A percentile compares a stretch with the other conserved stretches of the same genome.
phyloP scores from a whole-genome alignment of 2,329 filamentous ascomycete species.

The Cryphonectria carpinicola region DNA sequence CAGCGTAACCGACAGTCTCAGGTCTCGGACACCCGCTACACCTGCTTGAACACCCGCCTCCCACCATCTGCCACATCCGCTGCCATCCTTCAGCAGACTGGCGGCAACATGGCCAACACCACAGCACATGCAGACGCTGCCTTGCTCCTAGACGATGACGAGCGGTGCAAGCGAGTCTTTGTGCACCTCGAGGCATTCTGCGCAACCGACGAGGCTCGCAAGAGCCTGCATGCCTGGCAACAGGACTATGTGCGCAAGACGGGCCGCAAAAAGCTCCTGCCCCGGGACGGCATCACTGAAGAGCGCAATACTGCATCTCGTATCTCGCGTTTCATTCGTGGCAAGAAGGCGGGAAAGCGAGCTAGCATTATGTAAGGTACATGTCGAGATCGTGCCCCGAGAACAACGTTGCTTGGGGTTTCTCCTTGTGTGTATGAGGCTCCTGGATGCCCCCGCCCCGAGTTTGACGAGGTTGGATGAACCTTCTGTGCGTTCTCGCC shows the following conservation, averaged over 20 bases:
- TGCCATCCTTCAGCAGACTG: constrained; percentile 32
- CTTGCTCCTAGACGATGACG: constrained; percentile 45
- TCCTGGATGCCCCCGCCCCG: too few relatives aligned
- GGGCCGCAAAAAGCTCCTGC: constrained; percentile 45
- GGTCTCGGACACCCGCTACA: constrained; percentile 21
- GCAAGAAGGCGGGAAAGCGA: constrained; percentile 26
- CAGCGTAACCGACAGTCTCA: constrained; percentile 16
- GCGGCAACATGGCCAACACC: constrained; percentile 23
- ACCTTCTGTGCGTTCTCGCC: constrained; percentile 2
- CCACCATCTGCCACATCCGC: constrained; percentile 19
- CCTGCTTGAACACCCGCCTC: constrained; percentile 30
- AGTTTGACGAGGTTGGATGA: neutral
- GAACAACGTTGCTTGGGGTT: neutral
- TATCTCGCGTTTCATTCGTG: constrained; percentile 23
- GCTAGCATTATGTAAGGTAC: constrained; percentile 28
- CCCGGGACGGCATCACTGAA: constrained; percentile 41
- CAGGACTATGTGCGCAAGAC: constrained; percentile 49
- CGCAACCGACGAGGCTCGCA: constrained; percentile 50
- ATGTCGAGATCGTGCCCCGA: neutral
- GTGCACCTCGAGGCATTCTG: constrained; percentile 51
- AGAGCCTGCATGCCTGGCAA: constrained; percentile 55
- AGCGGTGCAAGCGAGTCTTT: constrained; percentile 50
- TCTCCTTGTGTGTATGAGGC: neutral
- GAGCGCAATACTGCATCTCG: constrained; percentile 25
- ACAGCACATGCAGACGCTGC: constrained; percentile 21